These are phyloP conservation scores for Garcileccinum viscosum DNA, from an alignment of 1,284 basidiomycete genomes.

Conservation along the genomic window DNA sequence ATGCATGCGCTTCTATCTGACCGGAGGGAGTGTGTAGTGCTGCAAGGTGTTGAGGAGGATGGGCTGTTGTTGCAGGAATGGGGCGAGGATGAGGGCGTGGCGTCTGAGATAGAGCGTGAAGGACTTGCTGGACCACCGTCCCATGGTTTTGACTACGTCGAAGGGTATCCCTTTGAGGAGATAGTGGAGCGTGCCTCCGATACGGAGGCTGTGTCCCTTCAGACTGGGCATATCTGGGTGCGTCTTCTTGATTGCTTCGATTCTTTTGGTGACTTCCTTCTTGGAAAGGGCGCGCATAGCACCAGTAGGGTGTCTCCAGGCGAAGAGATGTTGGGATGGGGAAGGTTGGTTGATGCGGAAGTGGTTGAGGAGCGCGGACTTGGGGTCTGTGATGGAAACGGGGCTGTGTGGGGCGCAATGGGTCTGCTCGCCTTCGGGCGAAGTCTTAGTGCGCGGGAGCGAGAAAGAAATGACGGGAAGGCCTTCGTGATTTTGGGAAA, in stretches of 20 bases:
- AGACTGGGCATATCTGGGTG: not conserved
- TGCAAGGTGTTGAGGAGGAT: too few species aligned
- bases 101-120: slow-evolving; percentile 3
- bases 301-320: not conserved
- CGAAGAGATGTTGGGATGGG: not conserved
- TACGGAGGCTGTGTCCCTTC: slow-evolving; percentile 1
- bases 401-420: not conserved
- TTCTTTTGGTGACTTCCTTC: not conserved
- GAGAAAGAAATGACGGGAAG: not conserved
- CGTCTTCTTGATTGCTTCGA: not conserved
- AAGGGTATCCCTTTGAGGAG: not conserved
- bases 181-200: not conserved
- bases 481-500: not conserved
- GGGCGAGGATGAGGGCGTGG: not conserved
- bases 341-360: not conserved
- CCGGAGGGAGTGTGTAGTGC: too few species aligned
- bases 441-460: not conserved
- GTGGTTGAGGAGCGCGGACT: not conserved
- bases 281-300: not conserved
- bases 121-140: not conserved
- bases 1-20: too few species aligned
- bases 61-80: not conserved
- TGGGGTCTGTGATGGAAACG: not conserved
- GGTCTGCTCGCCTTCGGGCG: not conserved
- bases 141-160: not conserved